These are phyloP conservation scores for Kondoa subrosea DNA, from an alignment of 768 basidiomycete genomes.

Conservation along the genomic window DNA sequence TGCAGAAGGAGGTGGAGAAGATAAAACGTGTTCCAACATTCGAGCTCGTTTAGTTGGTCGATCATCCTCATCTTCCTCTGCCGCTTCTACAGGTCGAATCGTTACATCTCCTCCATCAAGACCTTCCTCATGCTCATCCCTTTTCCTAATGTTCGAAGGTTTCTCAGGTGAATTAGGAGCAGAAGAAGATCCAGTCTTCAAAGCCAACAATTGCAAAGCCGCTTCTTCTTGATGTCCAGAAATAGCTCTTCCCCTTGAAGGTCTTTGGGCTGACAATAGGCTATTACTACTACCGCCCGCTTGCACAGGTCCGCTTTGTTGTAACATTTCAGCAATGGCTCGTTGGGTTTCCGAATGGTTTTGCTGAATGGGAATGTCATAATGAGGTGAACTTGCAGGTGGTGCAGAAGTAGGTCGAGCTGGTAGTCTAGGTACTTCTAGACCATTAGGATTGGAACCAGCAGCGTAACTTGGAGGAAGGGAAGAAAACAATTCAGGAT, in stretches of 20 bases:
- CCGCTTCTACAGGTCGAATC: too few relatives aligned
- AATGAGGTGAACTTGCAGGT: too few relatives aligned
- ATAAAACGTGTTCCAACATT: background rate
- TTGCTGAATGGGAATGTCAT: background rate
- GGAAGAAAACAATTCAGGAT: background rate
- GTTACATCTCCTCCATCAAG: background rate
- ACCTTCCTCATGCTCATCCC: background rate
- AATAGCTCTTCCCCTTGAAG: background rate
- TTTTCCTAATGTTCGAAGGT: background rate
- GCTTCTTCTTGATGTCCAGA: background rate
- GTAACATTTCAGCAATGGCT: too few relatives aligned
- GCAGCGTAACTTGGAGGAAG: background rate
- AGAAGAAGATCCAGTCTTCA: slow-evolving; percentile 6
- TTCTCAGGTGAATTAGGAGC: slow-evolving; percentile 7
- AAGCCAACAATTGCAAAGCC: background rate
- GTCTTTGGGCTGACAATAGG: too few relatives aligned
- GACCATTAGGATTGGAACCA: background rate
- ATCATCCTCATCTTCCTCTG: background rate
- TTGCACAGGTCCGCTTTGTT: too few relatives aligned
- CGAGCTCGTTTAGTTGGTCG: background rate
- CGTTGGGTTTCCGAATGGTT: too few relatives aligned
- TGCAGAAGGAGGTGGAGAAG: background rate
- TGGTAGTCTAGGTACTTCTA: background rate
- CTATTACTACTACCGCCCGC: too few relatives aligned
- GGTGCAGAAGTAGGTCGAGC: background rate